A percentile compares a stretch with the other conserved stretches of the same genome.
Evolutionary conservation across 805 yeast species (phyloP).

Genomic region (Lipomyces oligophaga): DNA sequence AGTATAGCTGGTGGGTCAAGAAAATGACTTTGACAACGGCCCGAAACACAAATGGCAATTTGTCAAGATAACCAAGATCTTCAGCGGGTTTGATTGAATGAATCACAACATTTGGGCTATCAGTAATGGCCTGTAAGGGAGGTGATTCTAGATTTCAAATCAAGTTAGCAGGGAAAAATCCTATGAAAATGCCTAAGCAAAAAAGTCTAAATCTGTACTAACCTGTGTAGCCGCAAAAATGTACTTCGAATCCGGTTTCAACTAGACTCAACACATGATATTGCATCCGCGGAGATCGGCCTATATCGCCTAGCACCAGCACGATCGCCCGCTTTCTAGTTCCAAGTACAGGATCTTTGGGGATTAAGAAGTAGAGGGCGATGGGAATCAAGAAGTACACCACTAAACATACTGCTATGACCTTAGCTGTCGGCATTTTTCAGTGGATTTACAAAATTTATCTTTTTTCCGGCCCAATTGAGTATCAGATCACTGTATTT

Average conservation of each 20-base stretch:
- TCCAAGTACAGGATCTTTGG: conserved; percentile 21
- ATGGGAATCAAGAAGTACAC: conserved; percentile 25
- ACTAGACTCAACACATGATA: conserved; percentile 82
- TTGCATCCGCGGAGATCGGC: conserved; percentile 92
- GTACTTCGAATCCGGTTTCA: conserved; percentile 65
- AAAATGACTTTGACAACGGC: conserved; percentile 55
- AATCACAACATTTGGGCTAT: conserved; percentile 33
- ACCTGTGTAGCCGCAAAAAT: conserved; percentile 70
- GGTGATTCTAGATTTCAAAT: conserved; percentile 13
- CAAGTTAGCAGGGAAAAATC: not conserved
- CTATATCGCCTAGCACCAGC: conserved; percentile 86
- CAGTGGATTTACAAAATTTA: no score
- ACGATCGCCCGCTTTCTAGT: conserved; percentile 56
- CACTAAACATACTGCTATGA: conserved; percentile 15
- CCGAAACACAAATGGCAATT: conserved; percentile 54
- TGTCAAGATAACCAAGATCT: conserved; percentile 20
- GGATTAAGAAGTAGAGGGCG: conserved; percentile 19
- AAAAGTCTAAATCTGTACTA: conserved; percentile 9
- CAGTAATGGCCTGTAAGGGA: conserved; percentile 31
- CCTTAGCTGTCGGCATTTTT: no score
- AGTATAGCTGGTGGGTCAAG: conserved; percentile 37
- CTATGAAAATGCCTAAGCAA: not conserved
- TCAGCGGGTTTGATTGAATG: conserved; percentile 34
- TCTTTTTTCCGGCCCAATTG: no score
- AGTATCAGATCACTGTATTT: no score